phyloP scores from a whole-genome alignment of 768 basidiomycete genomes.

The Cantharellus cinnabarinus region DNA sequence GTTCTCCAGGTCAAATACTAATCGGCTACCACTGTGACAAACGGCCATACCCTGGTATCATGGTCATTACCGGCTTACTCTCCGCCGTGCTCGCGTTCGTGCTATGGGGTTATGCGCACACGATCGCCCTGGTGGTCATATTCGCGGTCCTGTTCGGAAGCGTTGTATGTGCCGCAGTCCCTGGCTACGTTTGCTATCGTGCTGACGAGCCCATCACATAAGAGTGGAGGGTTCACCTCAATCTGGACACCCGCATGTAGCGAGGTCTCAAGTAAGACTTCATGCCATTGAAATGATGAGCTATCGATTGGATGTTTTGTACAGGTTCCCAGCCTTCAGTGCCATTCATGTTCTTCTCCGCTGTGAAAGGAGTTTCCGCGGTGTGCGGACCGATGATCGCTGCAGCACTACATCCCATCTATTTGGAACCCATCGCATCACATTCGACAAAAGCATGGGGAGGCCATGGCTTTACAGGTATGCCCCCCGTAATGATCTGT shows the following conservation, averaged over 20 bases:
- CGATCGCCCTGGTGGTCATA: not conserved
- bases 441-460: not conserved
- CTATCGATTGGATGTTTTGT: not conserved
- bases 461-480: not conserved
- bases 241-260: not conserved
- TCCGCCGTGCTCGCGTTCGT: not conserved
- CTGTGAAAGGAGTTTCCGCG: slow-evolving; percentile 1
- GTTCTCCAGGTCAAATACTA: slow-evolving; percentile 1
- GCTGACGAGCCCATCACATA: not conserved
- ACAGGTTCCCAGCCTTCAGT: not conserved
- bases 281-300: not conserved
- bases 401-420: not conserved
- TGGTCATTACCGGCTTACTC: slow-evolving; percentile 1
- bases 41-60: not conserved
- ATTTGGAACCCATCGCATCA: not conserved
- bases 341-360: not conserved
- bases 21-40: slow-evolving; percentile 2
- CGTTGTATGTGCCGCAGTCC: not conserved
- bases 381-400: slow-evolving; percentile 2
- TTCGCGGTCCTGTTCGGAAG: slow-evolving; percentile 2
- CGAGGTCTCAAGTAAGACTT: not conserved
- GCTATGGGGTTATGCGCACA: slow-evolving; percentile 3
- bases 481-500: not conserved
- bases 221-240: slow-evolving; percentile 1
- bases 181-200: not conserved